These are phyloP conservation scores for Coniochaeta sp. DNA, from an alignment of 2,329 filamentous ascomycete species.

Conservation along the genomic window DNA sequence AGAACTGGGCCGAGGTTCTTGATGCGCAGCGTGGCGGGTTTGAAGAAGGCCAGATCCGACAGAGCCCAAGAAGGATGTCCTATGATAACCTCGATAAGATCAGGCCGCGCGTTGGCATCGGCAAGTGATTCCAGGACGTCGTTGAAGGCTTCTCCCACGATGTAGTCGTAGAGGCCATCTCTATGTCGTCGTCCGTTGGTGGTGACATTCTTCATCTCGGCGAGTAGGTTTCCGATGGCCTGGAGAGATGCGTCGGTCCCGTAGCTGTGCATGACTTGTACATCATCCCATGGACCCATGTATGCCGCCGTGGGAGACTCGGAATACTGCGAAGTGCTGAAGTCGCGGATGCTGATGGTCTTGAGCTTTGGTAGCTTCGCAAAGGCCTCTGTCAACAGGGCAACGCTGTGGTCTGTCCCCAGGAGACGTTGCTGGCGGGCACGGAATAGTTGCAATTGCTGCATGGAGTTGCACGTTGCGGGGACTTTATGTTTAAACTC, in stretches of 20 bases:
- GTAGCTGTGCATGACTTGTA: conserved; percentile 45
- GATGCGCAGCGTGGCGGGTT: conserved; percentile 31
- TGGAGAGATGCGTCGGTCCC: conserved; percentile 32
- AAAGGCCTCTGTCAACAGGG: conserved; percentile 52
- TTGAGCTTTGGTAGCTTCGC: conserved; percentile 45
- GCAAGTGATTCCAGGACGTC: conserved; percentile 34
- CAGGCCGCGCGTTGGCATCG: conserved; percentile 26
- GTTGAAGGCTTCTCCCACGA: conserved; percentile 27
- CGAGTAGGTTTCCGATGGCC: conserved; percentile 20
- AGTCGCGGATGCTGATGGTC: conserved; percentile 55
- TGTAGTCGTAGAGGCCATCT: conserved; percentile 16
- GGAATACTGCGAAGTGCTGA: too few species aligned
- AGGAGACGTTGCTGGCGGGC: conserved; percentile 24
- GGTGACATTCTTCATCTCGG: background rate
- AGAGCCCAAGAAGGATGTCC: conserved; percentile 23
- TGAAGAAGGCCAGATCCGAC: conserved; percentile 35
- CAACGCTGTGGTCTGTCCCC: conserved; percentile 36
- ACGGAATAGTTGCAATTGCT: background rate
- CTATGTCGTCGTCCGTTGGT: background rate
- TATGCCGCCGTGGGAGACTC: too few species aligned
- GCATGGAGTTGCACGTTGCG: background rate
- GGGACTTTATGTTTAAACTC: background rate
- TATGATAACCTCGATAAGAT: conserved; percentile 42
- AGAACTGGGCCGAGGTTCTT: conserved; percentile 35
- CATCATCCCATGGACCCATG: conserved; percentile 1